Evolutionary conservation across 2,329 filamentous ascomycete species (phyloP).

Genomic region (Pseudopyrenochaeta lycopersici): DNA sequence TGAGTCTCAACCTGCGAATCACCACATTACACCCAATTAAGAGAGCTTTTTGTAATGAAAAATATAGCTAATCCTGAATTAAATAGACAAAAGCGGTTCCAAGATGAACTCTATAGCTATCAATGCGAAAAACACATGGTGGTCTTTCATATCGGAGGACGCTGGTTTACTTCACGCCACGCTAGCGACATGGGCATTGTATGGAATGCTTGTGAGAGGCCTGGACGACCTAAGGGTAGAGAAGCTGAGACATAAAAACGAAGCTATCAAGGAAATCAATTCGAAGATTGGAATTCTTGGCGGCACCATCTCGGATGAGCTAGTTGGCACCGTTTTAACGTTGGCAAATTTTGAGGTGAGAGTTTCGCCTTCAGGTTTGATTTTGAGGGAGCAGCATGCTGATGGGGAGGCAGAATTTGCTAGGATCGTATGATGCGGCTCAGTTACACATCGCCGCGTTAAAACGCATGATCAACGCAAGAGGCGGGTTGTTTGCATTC

Average conservation of each 20-base stretch:
- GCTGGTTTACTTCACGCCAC: conserved; percentile 35
- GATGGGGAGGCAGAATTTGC: conserved; percentile 25
- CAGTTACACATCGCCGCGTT: conserved; percentile 28
- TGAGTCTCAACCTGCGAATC: conserved; percentile 13
- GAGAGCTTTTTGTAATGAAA: not conserved
- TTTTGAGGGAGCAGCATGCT: not conserved
- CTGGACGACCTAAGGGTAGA: conserved; percentile 18
- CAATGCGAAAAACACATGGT: conserved; percentile 34
- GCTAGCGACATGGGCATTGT: conserved; percentile 39
- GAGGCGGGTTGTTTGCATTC: conserved; percentile 33
- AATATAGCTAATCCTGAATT: not conserved
- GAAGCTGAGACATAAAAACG: conserved; percentile 33
- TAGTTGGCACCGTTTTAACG: conserved; percentile 32
- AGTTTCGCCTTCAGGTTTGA: not conserved
- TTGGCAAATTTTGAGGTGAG: conserved; percentile 37
- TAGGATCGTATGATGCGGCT: conserved; percentile 34
- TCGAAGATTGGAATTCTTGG: conserved; percentile 17
- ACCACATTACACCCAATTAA: not conserved
- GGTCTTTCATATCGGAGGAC: conserved; percentile 30
- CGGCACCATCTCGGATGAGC: conserved; percentile 30
- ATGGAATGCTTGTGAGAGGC: conserved; percentile 27
- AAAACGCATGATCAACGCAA: conserved; percentile 30
- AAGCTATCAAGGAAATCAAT: conserved; percentile 37
- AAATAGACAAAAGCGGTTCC: conserved; percentile 24
- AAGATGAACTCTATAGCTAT: conserved; percentile 28